Evolutionary conservation across 805 yeast genomes (phyloP), one percentile per base, ranked within the genome.

Genomic region (Cyberlindnera euphorbiiphila): DNA sequence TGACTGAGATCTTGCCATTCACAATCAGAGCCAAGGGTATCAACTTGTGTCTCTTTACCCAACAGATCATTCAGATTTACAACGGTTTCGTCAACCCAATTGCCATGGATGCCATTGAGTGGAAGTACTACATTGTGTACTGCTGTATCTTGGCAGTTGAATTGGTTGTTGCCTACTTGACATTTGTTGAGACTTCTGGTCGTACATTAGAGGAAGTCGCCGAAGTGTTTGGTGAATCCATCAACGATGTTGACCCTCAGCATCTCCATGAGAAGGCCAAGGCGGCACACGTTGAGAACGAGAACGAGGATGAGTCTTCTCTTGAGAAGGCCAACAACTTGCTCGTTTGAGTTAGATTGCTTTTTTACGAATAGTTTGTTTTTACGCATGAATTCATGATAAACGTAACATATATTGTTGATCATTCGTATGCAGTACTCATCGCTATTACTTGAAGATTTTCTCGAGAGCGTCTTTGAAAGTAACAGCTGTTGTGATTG

Each of bases 1-100:
- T 65, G 35, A 68, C 77, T 27, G 78, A 69, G 51, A 58, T 59
- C 24, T 43, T 58, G 34, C 60, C 69, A 32, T 59, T 48, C 50
- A 54, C 57, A 12, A 47, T 51, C 26, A 53, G 64, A 57, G 49
- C 59, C 7, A 58, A 58, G 39, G 62, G 60, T 44, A 34, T 56
- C 31, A 49, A 49, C 38, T 17, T 55, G 14, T 53, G 53, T 43
- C 13, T 47, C 9, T 29, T 43, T 9, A 37, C 47, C 21, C 58
- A 54, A 43, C 56, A 50, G 41, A n/a, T 39, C 29, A 44, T 46
- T 37, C 57, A 53, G 35, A 46, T 62, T 43, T 56, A 54, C 51
- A 61, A 59, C 43, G 62, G 59, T 32, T 60, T 60, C 43, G 57
- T 63, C 29, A 64, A 62, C 41, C 60, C 69, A 23, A 55, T 64